These are phyloP conservation scores for Dendryphion nanum DNA, from an alignment of 2,329 filamentous ascomycete genomes.

Conservation along the genomic window DNA sequence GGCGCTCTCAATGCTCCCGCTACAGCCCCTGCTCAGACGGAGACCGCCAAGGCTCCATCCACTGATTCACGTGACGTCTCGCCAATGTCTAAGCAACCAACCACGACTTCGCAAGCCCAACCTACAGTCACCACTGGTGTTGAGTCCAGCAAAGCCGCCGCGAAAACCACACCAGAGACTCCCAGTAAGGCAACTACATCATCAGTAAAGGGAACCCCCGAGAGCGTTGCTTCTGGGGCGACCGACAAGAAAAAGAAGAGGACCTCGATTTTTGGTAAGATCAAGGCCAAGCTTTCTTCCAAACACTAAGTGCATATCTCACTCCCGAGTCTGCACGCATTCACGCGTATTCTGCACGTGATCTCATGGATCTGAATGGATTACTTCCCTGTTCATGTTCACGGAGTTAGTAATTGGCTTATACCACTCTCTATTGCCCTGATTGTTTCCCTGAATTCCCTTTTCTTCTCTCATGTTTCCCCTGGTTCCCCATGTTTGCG, in stretches of 20 bases:
- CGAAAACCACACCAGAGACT: constrained; percentile 26
- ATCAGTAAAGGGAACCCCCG: constrained; percentile 40
- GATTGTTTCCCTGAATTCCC: constrained; percentile 11
- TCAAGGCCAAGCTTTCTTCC: constrained; percentile 48
- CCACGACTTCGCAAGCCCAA: constrained; percentile 34
- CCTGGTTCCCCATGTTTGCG: constrained; percentile 7
- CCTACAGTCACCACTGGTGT: constrained; percentile 43
- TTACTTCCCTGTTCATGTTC: constrained; percentile 23
- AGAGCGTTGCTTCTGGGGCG: constrained; percentile 33
- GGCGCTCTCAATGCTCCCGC: constrained; percentile 40
- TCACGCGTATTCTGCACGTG: neutral
- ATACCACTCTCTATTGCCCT: constrained; percentile 33
- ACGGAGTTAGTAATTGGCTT: constrained; percentile 36
- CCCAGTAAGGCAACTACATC: constrained; percentile 27
- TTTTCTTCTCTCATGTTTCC: neutral
- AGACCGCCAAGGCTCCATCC: constrained; percentile 8
- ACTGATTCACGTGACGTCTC: constrained; percentile 42
- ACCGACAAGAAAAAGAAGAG: constrained; percentile 48
- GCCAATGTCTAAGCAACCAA: constrained; percentile 41
- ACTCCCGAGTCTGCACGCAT: constrained; percentile 12
- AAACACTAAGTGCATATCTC: constrained; percentile 20
- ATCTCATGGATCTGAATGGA: constrained; percentile 4
- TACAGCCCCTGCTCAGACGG: constrained; percentile 12
- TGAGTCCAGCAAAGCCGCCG: constrained; percentile 31
- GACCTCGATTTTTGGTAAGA: constrained; percentile 47